These are phyloP conservation scores for Sanguinoderma infundibulare DNA, from an alignment of 1,284 basidiomycete genomes.

Conservation along the genomic window DNA sequence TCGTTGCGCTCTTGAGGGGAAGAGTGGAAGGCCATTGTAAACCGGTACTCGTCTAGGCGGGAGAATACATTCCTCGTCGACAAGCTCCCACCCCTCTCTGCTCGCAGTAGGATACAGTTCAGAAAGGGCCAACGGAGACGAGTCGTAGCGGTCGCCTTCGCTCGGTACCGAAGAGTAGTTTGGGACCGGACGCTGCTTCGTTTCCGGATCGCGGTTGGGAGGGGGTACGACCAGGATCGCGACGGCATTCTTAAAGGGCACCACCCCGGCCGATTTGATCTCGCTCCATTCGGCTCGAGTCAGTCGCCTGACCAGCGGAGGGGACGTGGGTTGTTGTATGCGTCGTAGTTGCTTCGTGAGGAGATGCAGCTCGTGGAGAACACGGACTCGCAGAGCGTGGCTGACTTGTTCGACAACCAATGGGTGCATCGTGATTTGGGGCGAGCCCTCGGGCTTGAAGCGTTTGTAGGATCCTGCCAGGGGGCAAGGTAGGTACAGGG, in stretches of 20 bases:
- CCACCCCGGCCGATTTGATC: conserved; percentile 49
- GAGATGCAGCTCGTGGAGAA: conserved; percentile 73
- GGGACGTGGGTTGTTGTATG: conserved; percentile 25
- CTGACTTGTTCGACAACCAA: conserved; percentile 56
- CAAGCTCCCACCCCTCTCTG: conserved; percentile 15
- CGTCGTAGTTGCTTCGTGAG: conserved; percentile 48
- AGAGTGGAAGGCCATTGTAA: conserved; percentile 68
- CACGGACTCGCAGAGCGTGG: conserved; percentile 69
- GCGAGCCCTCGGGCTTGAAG: conserved; percentile 6
- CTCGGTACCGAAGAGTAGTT: conserved; percentile 47
- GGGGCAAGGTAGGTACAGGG: neutral
- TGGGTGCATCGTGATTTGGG: conserved; percentile 33
- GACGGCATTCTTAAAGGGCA: conserved; percentile 57
- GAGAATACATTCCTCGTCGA: conserved; percentile 31
- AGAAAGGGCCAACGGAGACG: neutral
- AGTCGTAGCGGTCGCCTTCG: conserved; percentile 16
- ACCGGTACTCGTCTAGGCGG: conserved; percentile 57
- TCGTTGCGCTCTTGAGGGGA: conserved; percentile 62
- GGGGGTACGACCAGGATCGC: conserved; percentile 76
- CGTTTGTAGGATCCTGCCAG: conserved; percentile 14
- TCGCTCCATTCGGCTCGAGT: conserved; percentile 60
- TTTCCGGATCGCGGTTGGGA: conserved; percentile 56
- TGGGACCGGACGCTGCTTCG: conserved; percentile 47
- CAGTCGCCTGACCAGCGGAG: conserved; percentile 60
- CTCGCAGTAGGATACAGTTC: conserved; percentile 32